Conservation (phyloP, 345 rosid genomes). For the rapeseed (Brassica napus) region Da-Ae NC_063442.1:44589001-44589500, state of each 20-base stretch:
- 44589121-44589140: neutral
- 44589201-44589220: conserved; percentile 67
- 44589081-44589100: neutral
- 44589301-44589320: neutral
- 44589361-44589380: conserved; percentile 93
- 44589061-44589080: neutral
- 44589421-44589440: conserved; percentile 59
- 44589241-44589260: conserved; percentile 87
- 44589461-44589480: conserved; percentile 47
- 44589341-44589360: too few relatives aligned
- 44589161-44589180: conserved; percentile 2
- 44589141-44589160: neutral
- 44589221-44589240: conserved; percentile 49
- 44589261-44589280: conserved; percentile 71
- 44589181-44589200: conserved; percentile 78
- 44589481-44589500: conserved; percentile 87
- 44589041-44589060: neutral
- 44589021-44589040: neutral
- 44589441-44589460: conserved; percentile 48
- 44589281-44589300: neutral
- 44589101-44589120: neutral
- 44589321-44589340: neutral
- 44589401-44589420: conserved; percentile 54
- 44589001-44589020: conserved; percentile 53
- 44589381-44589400: conserved; percentile 79